Evolutionary conservation across 371 early-diverging fungal genomes (phyloP), one percentile per base, ranked within the genome.

Genomic region (Mucor indicus): DNA sequence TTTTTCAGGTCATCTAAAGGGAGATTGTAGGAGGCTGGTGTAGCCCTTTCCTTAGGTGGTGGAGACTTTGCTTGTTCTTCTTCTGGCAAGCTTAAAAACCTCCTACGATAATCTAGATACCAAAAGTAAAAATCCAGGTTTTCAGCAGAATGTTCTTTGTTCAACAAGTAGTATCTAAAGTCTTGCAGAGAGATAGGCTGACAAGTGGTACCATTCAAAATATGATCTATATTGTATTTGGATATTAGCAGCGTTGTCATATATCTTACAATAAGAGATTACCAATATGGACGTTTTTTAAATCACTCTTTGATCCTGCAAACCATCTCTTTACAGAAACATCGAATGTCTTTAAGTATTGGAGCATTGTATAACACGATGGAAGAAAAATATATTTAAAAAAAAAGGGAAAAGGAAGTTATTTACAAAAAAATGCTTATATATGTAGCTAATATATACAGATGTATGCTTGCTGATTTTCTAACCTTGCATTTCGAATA

Each of bases 111-210:
- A 1, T 40, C 54, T 12, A 57, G 24, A 23, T 48, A 62, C 63
- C 63, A 62, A 33, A 44, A 53, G 22, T 57, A 58, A 30, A 62
- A 62, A 23, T 62, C 63, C 24, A 62, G 38, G 21, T 62, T 62
- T 32, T 62, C 58, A 4, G 43, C 48, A 6, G 58, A 44, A 25
- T 58, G 49, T 20, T 62, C 63, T 38, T 58, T 62, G 22, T 53
- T 44, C 27, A 45, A 31, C 3, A 62, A 31, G 30, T 33, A 62
- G 33, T 37, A 36, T 20, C 50, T 35, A 13, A 62, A 62, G 20
- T 57, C 57, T 19, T 57, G 40, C 13, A 62, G 19, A 2, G 58
- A 57, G 8, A 62, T 57, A 9, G 63, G 63, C 11, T 47, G 46
- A 19, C 50, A 50, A 17, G 62, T 62, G 2, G 42, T 49, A 1